Base-by-base conservation (phyloP, 768 basidiomycete species). In the Termitomyces sp. region DNA sequence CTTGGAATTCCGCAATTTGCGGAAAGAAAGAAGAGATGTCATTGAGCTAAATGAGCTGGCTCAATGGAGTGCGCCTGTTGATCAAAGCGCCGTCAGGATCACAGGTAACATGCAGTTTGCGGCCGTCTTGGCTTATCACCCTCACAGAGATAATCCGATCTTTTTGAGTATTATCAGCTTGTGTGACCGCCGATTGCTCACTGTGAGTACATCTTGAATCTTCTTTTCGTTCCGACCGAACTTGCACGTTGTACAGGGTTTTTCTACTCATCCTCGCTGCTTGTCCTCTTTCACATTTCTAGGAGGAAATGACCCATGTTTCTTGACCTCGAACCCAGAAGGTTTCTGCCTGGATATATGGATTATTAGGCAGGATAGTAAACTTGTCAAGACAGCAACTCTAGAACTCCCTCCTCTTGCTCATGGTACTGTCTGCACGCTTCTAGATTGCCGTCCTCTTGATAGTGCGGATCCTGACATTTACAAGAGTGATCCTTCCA, bases 391-490 rank as follows among this genome's bases (percentile, higher is more conserved):
- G 26, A 56, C n/a, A 28, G 40, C 55, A 15, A 37, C 38, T 31
- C n/a, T 56, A 28, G 48, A 12, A n/a, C 55, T 50, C 38, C 55
- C 55, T 44, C 41, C 40, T 43, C 55, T 56, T 28, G 26, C 45
- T 11, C 38, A 15, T 28, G 37, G 35, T 38, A n/a, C 26, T 26
- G 23, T 23, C 43, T 55, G 54, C 37, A 44, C 26, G 46, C 28
- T 45, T 8, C 54, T 47, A 17, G 28, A 55, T 40, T 48, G 51
- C 15, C 37, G 33, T 19, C 51, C 51, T 43, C 51, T 53, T 43
- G 51, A 53, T 3, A 42, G 54, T 17, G 46, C 37, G 21, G 54
- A 55, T 12, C 54, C 54, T 23, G 26, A 48, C 14, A 47, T 55
- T 2, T 47, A 46, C 46, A 21, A 47, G 21, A n/a, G 17, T 14